Evolutionary conservation across 2,329 filamentous ascomycete species (phyloP).

Genomic region (Aspergillus aculeatinus): DNA sequence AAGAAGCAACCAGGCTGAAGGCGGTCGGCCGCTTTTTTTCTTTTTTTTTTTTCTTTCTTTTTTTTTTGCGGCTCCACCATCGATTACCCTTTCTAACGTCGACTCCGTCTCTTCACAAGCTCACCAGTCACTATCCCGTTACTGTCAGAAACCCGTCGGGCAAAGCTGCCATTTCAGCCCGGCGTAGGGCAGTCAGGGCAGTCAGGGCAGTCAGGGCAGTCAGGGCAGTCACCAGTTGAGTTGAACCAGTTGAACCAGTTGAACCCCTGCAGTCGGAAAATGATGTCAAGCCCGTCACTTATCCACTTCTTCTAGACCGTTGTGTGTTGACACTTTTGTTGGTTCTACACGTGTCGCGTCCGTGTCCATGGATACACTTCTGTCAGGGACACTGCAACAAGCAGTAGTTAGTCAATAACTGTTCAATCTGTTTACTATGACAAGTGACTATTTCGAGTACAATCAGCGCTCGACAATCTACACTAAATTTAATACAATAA

Average conservation of each 20-base stretch:
- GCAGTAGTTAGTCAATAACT: no score
- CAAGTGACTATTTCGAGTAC: no score
- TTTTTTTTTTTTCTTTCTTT: not conserved
- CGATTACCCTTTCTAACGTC: not conserved
- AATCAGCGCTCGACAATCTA: no score
- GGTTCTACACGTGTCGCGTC: slow-evolving; percentile 18
- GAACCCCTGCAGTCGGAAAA: not conserved
- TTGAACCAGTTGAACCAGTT: not conserved
- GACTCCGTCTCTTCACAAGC: not conserved
- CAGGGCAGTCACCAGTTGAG: not conserved
- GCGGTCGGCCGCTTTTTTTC: not conserved
- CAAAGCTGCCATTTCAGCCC: not conserved
- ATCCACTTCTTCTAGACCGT: not conserved
- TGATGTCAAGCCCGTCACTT: not conserved
- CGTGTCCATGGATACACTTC: not conserved
- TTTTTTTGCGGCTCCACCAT: not conserved
- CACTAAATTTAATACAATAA: no score
- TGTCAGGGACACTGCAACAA: not conserved
- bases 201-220: no score
- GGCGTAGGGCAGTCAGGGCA: not conserved
- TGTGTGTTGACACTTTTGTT: slow-evolving; percentile 12
- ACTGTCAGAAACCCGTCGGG: not conserved
- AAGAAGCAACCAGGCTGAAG: not conserved
- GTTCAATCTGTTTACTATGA: no score
- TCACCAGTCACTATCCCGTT: no score